phyloP scores from a whole-genome alignment of 345 rosid genomes.

The Camelina laxa region DNA sequence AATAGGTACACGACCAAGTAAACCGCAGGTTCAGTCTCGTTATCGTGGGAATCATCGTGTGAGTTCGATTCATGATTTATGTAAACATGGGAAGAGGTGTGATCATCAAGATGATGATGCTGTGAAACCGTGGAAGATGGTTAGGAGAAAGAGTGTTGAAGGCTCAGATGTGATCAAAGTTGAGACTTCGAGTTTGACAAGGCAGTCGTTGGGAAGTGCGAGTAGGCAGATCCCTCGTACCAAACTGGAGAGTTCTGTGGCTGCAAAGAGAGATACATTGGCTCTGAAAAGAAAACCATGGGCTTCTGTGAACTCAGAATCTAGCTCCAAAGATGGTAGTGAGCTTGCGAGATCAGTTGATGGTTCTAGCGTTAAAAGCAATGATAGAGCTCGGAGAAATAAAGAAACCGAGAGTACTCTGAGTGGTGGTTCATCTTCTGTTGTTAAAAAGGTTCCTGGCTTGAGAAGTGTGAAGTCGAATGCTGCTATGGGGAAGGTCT shows the following conservation, averaged over 20 bases:
- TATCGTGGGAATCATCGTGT: constrained; percentile 60
- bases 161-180: constrained; percentile 19
- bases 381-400: constrained; percentile 29
- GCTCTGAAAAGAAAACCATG: constrained; percentile 26
- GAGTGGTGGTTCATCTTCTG: constrained; percentile 20
- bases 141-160: constrained; percentile 35
- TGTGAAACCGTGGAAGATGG: constrained; percentile 45
- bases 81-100: constrained; percentile 59
- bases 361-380: constrained; percentile 38
- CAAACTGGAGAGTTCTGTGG: constrained; percentile 21
- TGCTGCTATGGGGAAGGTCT: constrained; percentile 30
- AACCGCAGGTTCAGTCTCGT: constrained; percentile 53
- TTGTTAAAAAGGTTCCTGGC: constrained; percentile 33
- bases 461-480: constrained; percentile 25
- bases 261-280: constrained; percentile 36
- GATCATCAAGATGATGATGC: constrained; percentile 35
- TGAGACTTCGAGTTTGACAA: constrained; percentile 38
- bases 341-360: constrained; percentile 22
- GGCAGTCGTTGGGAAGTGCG: constrained; percentile 24
- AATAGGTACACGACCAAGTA: constrained; percentile 39
- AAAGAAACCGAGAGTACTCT: constrained; percentile 31
- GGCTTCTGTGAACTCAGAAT: constrained; percentile 36
- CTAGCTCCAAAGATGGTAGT: constrained; percentile 15
- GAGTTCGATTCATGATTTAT: constrained; percentile 80
- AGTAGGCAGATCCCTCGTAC: constrained; percentile 28